Base-by-base conservation (phyloP, 2,329 filamentous ascomycete species). In the Talaromyces pinophilus region DNA sequence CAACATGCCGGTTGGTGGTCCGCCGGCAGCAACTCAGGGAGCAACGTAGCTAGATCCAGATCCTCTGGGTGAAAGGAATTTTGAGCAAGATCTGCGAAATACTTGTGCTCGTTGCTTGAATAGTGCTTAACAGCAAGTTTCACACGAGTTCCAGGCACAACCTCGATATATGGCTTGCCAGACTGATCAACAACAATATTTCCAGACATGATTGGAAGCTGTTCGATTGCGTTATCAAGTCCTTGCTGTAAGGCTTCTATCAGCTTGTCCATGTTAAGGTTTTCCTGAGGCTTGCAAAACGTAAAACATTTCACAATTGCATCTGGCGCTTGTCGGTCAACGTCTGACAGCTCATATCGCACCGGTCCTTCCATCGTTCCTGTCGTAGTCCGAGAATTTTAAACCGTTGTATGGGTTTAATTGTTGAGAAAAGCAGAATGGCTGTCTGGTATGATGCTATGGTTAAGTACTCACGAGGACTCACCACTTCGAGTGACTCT, bases 261-360 rank as follows among this genome's bases (percentile, higher is more conserved):
- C 19, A 63, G 15, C 3, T 17, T 44, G 3, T 22, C 8, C 19
- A 42, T 10, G n/a, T 54, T 19, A 59, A 42, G 44, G 17, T 38
- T 50, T n/a, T 66, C 50, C 28, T 65, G 61, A 4, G 71, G 61
- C 38, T 72, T 67, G 57, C 72, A 73, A 42, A 71, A 67, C 6
- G 73, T 40, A 52, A 69, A 67, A 15, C 67, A 62, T 60, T 69
- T 70, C 60, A 73, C 71, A 25, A 25, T 68, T 54, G 67, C 72
- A n/a, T 54, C 46, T n/a, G 70, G 62, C 5, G 66, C 70, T 19
- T 65, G 54, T 62, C 69, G 72, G 62, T 73, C 72, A 11, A 72
- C 19, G 28, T 73, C 71, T 15, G 71, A 72, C 42, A 73, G 62
- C 50, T 72, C 68, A 62, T 72, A 69, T 19, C 30, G 54, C 19